Base-by-base conservation (phyloP, 257 asterid species). In the Catharanthus roseus region DNA sequence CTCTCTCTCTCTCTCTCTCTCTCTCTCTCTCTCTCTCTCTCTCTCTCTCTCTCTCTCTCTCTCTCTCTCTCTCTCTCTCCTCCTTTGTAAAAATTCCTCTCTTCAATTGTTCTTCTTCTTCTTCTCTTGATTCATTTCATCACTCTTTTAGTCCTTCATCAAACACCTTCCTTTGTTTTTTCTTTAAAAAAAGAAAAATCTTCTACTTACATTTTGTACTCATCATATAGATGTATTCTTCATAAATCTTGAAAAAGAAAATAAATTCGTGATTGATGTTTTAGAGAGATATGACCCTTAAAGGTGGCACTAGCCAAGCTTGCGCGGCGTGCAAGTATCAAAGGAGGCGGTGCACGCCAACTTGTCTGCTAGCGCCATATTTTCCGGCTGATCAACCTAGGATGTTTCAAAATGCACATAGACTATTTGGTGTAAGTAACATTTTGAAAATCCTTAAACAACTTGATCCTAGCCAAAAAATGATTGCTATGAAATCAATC, bases 261-360 rank as follows among this genome's bases (percentile, higher is more conserved):
- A n/a, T n/a, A 29, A 23, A 71, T 74, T 67, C 45, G 54, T 45
- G 18, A 47, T 67, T 65, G 72, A 72, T 77, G 70, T 42, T 62
- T 31, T 10, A 49, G 36, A 62, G 36, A 62, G 38, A 47, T 3
- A 90, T 92, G 98, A 92, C 95, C 75, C 79, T 90, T 2, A 92
- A 92, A 87, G 93, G 95, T 73, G 96, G 98, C 79, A 88, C 90
- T 74, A 89, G 93, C 82, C 93, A 88, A 71, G 98, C 98, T 47
- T 92, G 96, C 74, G 98, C 98, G 2, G 93, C 96, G 26, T 92
- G 98, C 79, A 92, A 88, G 86, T 92, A 85, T 76, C 98, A 90
- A 39, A 78, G 98, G 60, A 75, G 95, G 67, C 76, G 93, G 67
- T 92, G 98, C 85, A 84, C 75, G 6, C 73, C 90, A 2, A 91